Evolutionary conservation across 169 alveolate species (phyloP), one percentile per base, ranked within the genome.

Genomic region (Perkinsus chesapeaki): DNA sequence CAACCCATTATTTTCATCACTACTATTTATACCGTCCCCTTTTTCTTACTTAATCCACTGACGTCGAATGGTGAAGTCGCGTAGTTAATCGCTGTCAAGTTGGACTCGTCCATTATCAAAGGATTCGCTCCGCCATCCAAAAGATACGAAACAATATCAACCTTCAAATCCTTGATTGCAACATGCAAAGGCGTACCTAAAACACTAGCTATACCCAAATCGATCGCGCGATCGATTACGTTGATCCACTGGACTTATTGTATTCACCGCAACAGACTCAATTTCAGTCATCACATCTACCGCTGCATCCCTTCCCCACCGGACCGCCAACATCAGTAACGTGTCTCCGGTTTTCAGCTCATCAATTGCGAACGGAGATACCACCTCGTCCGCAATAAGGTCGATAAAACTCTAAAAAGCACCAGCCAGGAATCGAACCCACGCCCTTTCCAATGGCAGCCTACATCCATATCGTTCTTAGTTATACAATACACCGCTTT

Each of bases 191-290:
- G 82, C 1, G 82, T 60, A 16, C 82, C 82, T 60, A 16, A 9
- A n/a, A n/a, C n/a, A 9, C 16, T 43, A 60, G 37, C 12, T 16
- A 27, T 0, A 5, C 31, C 82, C 82, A 60, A 60, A 60, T 60
- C 82, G 82, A 60, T 60, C 82, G 27, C 82, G 82, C 31, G 82
- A 60, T 60, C 82, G 82, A 60, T 60, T 60, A 60, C 82, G 82
- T 0, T 60, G 82, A 34, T 60, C 82, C 82, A 60, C 82, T 20
- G 31, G 12, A 34, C 82, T 60, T 1, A 7, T 7, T 34, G 27
- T 60, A 60, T 60, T 60, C 12, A 60, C 82, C 12, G 82, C 82
- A 27, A 7, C 82, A 60, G 12, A 1, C 12, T 60, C 82, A 27
- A 12, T 23, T 16, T 60, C 82, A 27, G 82, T 60, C 36, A 60